Evolutionary conservation across 352 stramenopile genomes (phyloP), one percentile per base, ranked within the genome.

Genomic region (Globisporangium emineosum): DNA sequence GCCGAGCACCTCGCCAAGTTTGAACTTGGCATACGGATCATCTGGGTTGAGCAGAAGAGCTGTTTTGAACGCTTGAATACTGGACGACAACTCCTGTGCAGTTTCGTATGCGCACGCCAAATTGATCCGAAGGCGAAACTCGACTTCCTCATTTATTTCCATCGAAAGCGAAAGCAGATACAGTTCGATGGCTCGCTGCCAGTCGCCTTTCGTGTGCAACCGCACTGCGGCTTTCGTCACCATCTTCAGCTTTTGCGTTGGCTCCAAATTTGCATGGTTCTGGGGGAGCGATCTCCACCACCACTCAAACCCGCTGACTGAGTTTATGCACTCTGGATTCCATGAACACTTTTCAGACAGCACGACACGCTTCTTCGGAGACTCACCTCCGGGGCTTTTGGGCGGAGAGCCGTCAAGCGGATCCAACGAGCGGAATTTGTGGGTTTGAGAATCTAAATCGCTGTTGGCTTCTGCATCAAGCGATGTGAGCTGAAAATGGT

Each of bases 241-340:
- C 68, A 86, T 78, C 67, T 91, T 93, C n/a, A 93, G 69, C 56
- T 91, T 90, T 50, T 90, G 79, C 9, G 78, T 84, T 19, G 78
- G 80, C 50, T 89, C 78, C 12, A 93, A 64, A 52, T 60, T 85
- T 0, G 76, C 37, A 58, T 93, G 82, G 49, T 89, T 74, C 47
- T 78, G 72, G 12, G 84, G 84, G 0, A 93, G 68, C 27, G 84
- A 90, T 5, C 84, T 71, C 84, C 84, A 91, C 80, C 79, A 93
- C 84, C 84, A 93, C 58, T 91, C 80, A 60, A 91, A 91, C 3
- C 84, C 80, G 55, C 80, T 90, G 23, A 89, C 84, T 0, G 79
- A 90, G 49, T 89, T 89, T 42, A 93, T 88, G 50, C 76, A 84
- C 35, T 91, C 79, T 4, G 82, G 79, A 57, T 88, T 86, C 82